A percentile compares a stretch with the other conserved stretches of the same genome.
Evolutionary conservation across 306 rosid species (phyloP).

Genomic region (Betula pendula): DNA sequence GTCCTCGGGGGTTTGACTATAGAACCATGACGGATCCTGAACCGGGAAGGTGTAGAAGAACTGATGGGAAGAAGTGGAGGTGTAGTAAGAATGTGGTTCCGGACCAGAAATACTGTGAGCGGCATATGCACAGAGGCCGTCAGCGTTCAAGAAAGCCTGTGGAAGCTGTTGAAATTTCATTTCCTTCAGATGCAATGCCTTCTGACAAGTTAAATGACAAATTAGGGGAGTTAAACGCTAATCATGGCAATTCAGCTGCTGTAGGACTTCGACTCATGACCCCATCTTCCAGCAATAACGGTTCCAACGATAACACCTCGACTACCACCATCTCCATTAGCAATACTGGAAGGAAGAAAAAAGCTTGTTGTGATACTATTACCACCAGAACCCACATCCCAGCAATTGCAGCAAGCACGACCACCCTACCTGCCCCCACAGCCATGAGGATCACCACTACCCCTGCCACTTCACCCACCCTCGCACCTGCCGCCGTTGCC

Average conservation of each 20-base stretch:
- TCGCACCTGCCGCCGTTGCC: constrained; percentile 13
- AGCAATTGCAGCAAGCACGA: constrained; percentile 9
- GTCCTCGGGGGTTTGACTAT: constrained; percentile 35
- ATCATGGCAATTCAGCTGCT: constrained; percentile 23
- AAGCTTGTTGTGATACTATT: constrained; percentile 15
- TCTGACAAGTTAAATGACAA: constrained; percentile 26
- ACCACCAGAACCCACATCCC: constrained; percentile 5
- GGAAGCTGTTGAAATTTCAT: constrained; percentile 56
- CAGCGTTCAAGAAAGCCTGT: constrained; percentile 99
- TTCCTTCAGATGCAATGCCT: constrained; percentile 36
- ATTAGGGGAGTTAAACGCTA: constrained; percentile 23
- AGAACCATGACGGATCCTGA: constrained; percentile 55
- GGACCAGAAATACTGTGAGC: constrained; percentile 69
- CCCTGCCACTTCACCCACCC: not conserved
- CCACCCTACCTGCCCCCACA: constrained; percentile 12
- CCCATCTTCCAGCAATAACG: constrained; percentile 11
- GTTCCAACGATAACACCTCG: constrained; percentile 22
- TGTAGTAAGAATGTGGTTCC: constrained; percentile 52
- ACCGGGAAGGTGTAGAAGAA: constrained; percentile 81
- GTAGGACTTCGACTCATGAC: constrained; percentile 36
- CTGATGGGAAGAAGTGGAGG: constrained; percentile 97
- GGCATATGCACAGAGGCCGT: constrained; percentile 88
- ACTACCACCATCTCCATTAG: constrained; percentile 12
- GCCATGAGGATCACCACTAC: not conserved
- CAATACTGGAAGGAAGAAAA: constrained; percentile 28